These are phyloP conservation scores for Asclepias syriaca DNA, from an alignment of 257 asterid species.

Conservation along the genomic window DNA sequence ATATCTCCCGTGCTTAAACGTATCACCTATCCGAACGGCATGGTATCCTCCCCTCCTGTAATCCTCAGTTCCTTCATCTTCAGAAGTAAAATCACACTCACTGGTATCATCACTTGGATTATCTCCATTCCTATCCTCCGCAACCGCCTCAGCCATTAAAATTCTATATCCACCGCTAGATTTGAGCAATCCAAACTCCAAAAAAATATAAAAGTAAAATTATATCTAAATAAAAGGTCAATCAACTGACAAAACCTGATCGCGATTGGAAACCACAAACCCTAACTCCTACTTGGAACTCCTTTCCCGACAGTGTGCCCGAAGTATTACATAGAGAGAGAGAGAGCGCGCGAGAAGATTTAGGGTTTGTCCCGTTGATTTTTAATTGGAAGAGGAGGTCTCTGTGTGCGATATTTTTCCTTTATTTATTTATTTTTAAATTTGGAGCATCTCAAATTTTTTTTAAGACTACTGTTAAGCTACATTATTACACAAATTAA, in stretches of 20 bases:
- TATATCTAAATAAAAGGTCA: too few relatives aligned
- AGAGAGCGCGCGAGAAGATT: neutral
- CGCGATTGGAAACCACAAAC: constrained; percentile 6
- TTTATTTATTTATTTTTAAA: too few relatives aligned
- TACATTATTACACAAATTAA: too few relatives aligned
- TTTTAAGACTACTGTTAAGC: too few relatives aligned
- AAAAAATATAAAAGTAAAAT: neutral
- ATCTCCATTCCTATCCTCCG: constrained; percentile 41
- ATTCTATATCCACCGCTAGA: constrained; percentile 12
- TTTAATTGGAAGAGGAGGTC: constrained; percentile 4
- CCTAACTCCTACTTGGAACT: constrained; percentile 9
- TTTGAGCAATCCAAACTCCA: constrained; percentile 14
- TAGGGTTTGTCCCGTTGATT: constrained; percentile 15
- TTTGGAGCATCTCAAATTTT: too few relatives aligned
- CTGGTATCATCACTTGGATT: constrained; percentile 79
- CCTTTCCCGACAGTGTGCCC: constrained; percentile 4
- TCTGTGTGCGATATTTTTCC: neutral
- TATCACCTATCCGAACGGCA: constrained; percentile 82
- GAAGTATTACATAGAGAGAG: neutral
- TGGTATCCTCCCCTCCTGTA: constrained; percentile 95
- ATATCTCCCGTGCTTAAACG: constrained; percentile 81
- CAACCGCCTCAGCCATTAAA: constrained; percentile 49
- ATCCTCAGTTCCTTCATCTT: constrained; percentile 97
- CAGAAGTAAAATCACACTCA: constrained; percentile 81
- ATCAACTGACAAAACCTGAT: neutral